Percentiles rank a stretch among this genome's conserved stretches.
These are phyloP conservation scores for Beta macrorhiza DNA, from an alignment of 179 eudicot species.

Conservation along the genomic window DNA sequence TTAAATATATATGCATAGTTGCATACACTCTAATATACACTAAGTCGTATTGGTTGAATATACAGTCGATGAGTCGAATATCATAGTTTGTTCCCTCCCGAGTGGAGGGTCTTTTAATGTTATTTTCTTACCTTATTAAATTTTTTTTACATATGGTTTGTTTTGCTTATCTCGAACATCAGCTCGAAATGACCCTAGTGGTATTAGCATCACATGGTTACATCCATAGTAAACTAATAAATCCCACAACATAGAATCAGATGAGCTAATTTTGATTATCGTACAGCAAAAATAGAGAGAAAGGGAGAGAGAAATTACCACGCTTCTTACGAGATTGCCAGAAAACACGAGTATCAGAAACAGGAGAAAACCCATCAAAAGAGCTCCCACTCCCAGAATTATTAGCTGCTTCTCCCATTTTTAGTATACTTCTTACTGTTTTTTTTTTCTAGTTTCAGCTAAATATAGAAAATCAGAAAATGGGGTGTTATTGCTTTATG, in stretches of 20 bases:
- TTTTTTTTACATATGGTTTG: no score
- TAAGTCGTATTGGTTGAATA: no score
- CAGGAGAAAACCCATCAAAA: constrained; percentile 48
- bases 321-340: constrained; percentile 76
- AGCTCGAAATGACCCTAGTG: no score
- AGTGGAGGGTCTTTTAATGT: no score
- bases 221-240: no score
- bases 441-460: not conserved
- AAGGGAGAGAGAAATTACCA: constrained; percentile 28
- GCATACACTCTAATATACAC: no score
- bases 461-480: not conserved
- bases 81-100: no score
- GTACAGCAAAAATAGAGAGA: not conserved
- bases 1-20: no score
- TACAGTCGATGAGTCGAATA: no score
- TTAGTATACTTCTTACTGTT: not conserved
- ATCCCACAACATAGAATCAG: not conserved
- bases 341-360: constrained; percentile 50
- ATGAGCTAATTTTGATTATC: not conserved
- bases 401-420: constrained; percentile 33
- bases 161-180: no score
- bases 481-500: not conserved
- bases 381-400: constrained; percentile 17
- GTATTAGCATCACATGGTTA: no score
- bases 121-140: no score